phyloP scores from a whole-genome alignment of 768 basidiomycete species.

The Collybiopsis luxurians region DNA sequence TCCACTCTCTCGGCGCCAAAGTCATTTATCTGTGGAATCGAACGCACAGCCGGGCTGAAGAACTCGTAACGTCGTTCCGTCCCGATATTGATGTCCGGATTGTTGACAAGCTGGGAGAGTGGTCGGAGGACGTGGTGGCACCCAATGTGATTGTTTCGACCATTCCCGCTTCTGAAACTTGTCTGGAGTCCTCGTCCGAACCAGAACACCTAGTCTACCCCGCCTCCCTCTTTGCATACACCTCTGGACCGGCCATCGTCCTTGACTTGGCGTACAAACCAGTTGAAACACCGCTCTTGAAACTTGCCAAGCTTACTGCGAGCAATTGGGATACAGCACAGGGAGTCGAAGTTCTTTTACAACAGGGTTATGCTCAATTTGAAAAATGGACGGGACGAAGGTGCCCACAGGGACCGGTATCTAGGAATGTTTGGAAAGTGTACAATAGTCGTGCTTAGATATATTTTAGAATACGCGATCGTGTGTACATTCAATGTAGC shows the following conservation, averaged over 20 bases:
- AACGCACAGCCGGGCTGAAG: constrained; percentile 69
- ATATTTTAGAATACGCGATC: background rate
- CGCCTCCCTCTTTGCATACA: constrained; percentile 50
- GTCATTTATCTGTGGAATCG: constrained; percentile 88
- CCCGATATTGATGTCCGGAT: constrained; percentile 58
- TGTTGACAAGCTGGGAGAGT: constrained; percentile 54
- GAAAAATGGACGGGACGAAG: constrained; percentile 73
- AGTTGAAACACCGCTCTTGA: constrained; percentile 75
- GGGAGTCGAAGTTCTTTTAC: constrained; percentile 82
- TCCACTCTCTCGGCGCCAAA: constrained; percentile 64
- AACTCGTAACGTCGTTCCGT: constrained; percentile 60
- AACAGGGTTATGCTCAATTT: constrained; percentile 88
- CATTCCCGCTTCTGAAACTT: constrained; percentile 71
- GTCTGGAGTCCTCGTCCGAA: constrained; percentile 23
- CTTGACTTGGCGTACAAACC: constrained; percentile 97
- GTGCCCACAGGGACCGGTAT: constrained; percentile 50
- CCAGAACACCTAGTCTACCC: constrained; percentile 50
- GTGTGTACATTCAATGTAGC: no score
- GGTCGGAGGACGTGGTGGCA: constrained; percentile 40
- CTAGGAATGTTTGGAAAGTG: constrained; percentile 44
- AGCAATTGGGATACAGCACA: constrained; percentile 67
- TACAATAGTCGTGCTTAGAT: constrained; percentile 26
- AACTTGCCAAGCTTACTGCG: constrained; percentile 52
- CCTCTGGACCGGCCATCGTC: constrained; percentile 55
- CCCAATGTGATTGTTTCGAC: constrained; percentile 86